Base-by-base conservation (phyloP, 441 rosid species). In the Mallotus japonicus region DNA sequence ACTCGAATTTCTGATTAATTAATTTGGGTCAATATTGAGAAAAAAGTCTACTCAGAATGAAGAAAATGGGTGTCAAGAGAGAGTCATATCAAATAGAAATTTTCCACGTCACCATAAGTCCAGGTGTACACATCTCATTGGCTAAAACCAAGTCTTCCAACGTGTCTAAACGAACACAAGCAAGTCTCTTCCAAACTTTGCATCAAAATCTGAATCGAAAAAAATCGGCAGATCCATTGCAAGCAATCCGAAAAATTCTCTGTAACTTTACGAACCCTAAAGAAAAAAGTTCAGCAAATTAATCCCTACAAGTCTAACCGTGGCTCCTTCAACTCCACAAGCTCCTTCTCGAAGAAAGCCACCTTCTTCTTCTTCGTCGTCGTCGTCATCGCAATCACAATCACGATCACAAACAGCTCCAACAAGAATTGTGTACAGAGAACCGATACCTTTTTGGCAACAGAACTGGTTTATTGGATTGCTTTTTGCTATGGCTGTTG, bases 381-480 rank as follows among this genome's bases (percentile, higher is more conserved):
- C 77, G 6, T 70, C 79, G 34, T 70, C 78, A 3, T 42, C 78
- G 12, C 19, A 77, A 5, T 66, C 75, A 1, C 70, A 59, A 47
- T 19, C 84, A 63, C 66, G 74, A 62, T 62, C 88, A 40, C 32
- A 54, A 28, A 50, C 62, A 16, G 70, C 80, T 62, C 37, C 85
- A 63, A 76, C 80, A 47, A 85, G 81, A 79, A 76, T 85, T 59
- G 67, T 80, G 51, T 80, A 47, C 68, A 68, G 83, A 47, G 86
- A 74, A 69, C 82, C 46, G 67, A 73, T 56, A 69, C 96, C 97
- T 37, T 92, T 92, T 76, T 92, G 96, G 96, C 95, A 87, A 77
- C 84, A 86, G 80, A 88, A 83, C 67, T 95, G 99, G 99, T 95
- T 95, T 80, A 84, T 95, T 49, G 90, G 65, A 15, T 64, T 91